Evolutionary conservation across 306 rosid species (phyloP), one percentile per base, ranked within the genome.

Genomic region (Senna tora): DNA sequence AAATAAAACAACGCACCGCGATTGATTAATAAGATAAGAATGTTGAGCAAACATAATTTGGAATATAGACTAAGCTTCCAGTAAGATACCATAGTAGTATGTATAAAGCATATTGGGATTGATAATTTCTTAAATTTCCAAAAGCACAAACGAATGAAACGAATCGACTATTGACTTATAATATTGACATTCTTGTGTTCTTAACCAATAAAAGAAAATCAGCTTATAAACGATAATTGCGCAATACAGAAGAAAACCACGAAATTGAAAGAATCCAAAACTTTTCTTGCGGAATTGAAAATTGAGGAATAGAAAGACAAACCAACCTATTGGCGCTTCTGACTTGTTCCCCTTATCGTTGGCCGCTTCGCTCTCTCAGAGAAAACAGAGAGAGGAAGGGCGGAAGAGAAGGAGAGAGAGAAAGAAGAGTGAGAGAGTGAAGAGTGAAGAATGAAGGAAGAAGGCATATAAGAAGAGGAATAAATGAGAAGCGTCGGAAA

Each of bases 331-430:
- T 20, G 36, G 57, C 41, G 32, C 14, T 25, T 9, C n/a, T n/a
- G 74, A 22, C 56, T 22, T 64, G 49, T 22, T 65, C 38, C 45
- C 15, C 21, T 72, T 58, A 57, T 75, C 47, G 60, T 60, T n/a
- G 21, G 57, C 63, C 69, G 56, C 50, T 77, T 77, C 65, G 58
- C 73, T 59, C 57, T 45, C 65, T 63, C 80, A 28, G 49, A 30
- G 5, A 14, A 7, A 9, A 3, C 34, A 58, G 28, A 56, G 61
- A 39, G 58, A 17, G 42, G 38, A 69, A 55, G 58, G 47, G 60
- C 56, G 14, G 62, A 22, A 39, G 32, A 9, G 51, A 41, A 39
- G 20, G 49, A 11, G 39, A 1, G 34, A 6, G 20, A 13, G 20
- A 42, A 7, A 19, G 41, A 1, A 9, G 9, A 0, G 60, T 33